Percentiles rank a stretch among this genome's conserved stretches.
phyloP scores from a whole-genome alignment of 768 basidiomycete species.

The Atractiella rhizophila region DNA sequence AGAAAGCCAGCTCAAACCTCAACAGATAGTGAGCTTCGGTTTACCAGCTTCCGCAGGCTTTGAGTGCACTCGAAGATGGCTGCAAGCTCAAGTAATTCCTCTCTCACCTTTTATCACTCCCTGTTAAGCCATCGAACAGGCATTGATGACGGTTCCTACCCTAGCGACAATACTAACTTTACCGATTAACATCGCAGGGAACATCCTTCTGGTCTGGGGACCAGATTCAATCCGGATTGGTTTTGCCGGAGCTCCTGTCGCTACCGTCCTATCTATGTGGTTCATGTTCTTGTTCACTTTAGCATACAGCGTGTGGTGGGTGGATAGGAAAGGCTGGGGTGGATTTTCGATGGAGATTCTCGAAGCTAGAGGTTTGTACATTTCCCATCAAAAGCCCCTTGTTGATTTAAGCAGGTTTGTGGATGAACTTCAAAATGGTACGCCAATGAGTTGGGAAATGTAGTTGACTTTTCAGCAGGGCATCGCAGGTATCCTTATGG shows the following conservation, averaged over 20 bases:
- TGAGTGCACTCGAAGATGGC: slow-evolving; percentile 15
- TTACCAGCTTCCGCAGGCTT: slow-evolving; percentile 17
- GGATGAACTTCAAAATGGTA: too few species aligned
- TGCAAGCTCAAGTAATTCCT: slow-evolving; percentile 15
- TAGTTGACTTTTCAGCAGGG: slow-evolving; percentile 22
- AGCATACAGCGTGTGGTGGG: slow-evolving; percentile 19
- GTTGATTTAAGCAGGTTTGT: slow-evolving; percentile 79
- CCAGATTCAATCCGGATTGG: slow-evolving; percentile 40
- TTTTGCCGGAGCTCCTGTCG: slow-evolving; percentile 75
- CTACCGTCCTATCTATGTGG: slow-evolving; percentile 70
- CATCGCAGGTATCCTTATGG: not conserved
- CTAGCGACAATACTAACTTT: slow-evolving; percentile 57
- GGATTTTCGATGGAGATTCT: slow-evolving; percentile 42
- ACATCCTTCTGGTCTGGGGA: slow-evolving; percentile 41
- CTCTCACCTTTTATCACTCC: not conserved
- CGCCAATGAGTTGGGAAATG: slow-evolving; percentile 93
- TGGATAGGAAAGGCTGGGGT: slow-evolving; percentile 52
- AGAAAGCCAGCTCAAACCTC: not conserved
- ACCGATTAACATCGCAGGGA: slow-evolving; percentile 58
- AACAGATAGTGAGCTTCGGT: slow-evolving; percentile 5
- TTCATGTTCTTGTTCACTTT: slow-evolving; percentile 30
- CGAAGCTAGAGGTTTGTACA: slow-evolving; percentile 38
- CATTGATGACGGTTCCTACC: slow-evolving; percentile 61
- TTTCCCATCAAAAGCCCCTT: slow-evolving; percentile 58
- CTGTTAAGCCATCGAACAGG: slow-evolving; percentile 19